phyloP scores from a whole-genome alignment of 1,139 yeast genomes.

The Magnusiomyces tetraspermus region DNA sequence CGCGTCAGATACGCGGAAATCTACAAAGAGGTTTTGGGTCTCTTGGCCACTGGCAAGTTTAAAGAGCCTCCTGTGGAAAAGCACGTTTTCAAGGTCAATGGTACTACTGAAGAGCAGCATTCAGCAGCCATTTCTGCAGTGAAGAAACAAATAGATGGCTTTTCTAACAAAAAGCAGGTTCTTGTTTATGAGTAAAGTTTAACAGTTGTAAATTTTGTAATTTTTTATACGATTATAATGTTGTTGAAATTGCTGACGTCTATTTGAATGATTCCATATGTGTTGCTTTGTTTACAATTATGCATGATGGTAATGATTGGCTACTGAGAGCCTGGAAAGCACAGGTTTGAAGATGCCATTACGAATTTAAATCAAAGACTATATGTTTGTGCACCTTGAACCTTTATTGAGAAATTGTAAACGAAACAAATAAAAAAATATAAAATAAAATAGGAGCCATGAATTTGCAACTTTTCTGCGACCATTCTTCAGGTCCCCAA shows the following conservation, averaged over 20 bases:
- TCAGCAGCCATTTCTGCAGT: slow-evolving; percentile 47
- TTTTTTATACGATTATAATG: not conserved
- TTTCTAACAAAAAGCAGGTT: slow-evolving; percentile 37
- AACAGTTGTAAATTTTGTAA: not conserved
- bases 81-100: slow-evolving; percentile 36
- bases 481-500: too few species aligned
- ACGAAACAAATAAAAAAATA: too few species aligned
- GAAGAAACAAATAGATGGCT: slow-evolving; percentile 35
- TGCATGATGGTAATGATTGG: too few species aligned
- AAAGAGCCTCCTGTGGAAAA: slow-evolving; percentile 53
- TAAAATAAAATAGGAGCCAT: too few species aligned
- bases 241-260: not conserved
- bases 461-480: too few species aligned
- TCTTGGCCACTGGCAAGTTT: slow-evolving; percentile 39
- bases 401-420: too few species aligned
- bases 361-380: too few species aligned
- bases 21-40: slow-evolving; percentile 38
- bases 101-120: slow-evolving; percentile 42
- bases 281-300: too few species aligned
- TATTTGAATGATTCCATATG: too few species aligned
- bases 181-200: slow-evolving; percentile 20
- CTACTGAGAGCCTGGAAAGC: too few species aligned
- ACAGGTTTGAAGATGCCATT: too few species aligned
- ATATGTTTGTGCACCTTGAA: too few species aligned
- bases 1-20: not conserved